A percentile compares a stretch with the other conserved stretches of the same genome.
These are phyloP conservation scores for Coemansia sp. DNA, from an alignment of 192 early-diverging fungal species.

Conservation along the genomic window DNA sequence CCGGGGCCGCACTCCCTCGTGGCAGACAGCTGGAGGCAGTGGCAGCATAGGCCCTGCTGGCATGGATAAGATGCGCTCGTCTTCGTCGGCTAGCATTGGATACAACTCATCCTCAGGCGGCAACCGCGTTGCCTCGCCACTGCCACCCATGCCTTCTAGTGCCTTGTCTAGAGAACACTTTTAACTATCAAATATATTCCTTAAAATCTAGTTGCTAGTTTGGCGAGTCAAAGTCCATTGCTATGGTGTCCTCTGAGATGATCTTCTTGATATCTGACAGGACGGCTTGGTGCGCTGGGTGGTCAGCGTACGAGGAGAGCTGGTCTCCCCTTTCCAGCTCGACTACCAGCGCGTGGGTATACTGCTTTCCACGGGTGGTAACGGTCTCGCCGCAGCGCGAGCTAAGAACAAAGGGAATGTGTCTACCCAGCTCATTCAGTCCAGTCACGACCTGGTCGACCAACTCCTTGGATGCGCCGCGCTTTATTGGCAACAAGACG, in stretches of 20 bases:
- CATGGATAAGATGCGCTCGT: constrained; percentile 33
- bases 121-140: constrained; percentile 39
- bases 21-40: constrained; percentile 20
- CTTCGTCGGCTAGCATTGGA: constrained; percentile 42
- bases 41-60: neutral
- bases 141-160: constrained; percentile 39
- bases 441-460: constrained; percentile 22
- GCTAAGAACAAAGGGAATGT: constrained; percentile 32
- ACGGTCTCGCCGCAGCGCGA: constrained; percentile 33
- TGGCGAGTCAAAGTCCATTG: constrained; percentile 31
- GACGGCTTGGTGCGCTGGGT: constrained; percentile 32
- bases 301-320: constrained; percentile 24
- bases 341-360: constrained; percentile 35
- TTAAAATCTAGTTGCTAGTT: neutral
- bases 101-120: constrained; percentile 36
- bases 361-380: constrained; percentile 40
- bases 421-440: constrained; percentile 16
- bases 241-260: constrained; percentile 22
- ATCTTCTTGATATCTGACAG: constrained; percentile 30
- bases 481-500: constrained; percentile 31
- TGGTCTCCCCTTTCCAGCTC: constrained; percentile 27
- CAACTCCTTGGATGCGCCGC: constrained; percentile 14
- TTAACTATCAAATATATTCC: neutral
- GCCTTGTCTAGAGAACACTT: constrained; percentile 7
- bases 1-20: constrained; percentile 38